Conservation (phyloP, 2,329 filamentous ascomycete genomes). For the Fusarium equiseti region DNA sequence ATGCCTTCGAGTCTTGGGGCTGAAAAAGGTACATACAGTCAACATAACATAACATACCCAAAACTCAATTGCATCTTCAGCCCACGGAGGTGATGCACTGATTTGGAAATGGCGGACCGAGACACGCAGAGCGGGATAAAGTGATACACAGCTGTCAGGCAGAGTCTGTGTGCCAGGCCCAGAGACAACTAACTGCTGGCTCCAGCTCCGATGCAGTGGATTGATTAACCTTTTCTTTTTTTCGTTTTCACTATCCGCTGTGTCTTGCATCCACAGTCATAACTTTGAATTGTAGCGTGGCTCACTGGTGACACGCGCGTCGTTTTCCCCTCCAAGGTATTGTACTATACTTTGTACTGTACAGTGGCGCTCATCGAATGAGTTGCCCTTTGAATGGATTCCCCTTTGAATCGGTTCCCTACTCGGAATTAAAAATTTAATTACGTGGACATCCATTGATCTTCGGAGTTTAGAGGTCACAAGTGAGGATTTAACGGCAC, state of each 20-base stretch:
- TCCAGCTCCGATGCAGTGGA: slow-evolving; percentile 39
- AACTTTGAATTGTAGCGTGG: slow-evolving; percentile 22
- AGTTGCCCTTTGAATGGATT: neutral
- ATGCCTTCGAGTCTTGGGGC: neutral
- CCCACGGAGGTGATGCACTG: slow-evolving; percentile 33
- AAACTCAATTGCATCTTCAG: slow-evolving; percentile 32
- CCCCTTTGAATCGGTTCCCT: neutral
- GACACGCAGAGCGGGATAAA: slow-evolving; percentile 7
- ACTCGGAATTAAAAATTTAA: neutral
- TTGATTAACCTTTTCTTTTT: slow-evolving; percentile 14
- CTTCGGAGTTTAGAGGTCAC: slow-evolving; percentile 20
- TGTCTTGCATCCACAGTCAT: slow-evolving; percentile 37
- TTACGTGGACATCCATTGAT: neutral
- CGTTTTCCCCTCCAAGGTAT: neutral
- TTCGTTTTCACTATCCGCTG: slow-evolving; percentile 21
- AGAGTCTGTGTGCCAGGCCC: slow-evolving; percentile 22
- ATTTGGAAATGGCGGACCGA: slow-evolving; percentile 40
- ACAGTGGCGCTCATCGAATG: neutral
- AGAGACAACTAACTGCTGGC: slow-evolving; percentile 1
- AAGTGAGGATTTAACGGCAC: neutral
- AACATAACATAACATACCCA: neutral
- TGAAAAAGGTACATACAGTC: neutral
- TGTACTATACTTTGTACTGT: neutral
- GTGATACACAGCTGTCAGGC: slow-evolving; percentile 18
- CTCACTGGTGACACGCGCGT: slow-evolving; percentile 11